Evolutionary conservation across 768 basidiomycete species (phyloP), one percentile per base, ranked within the genome.

Genomic region (Xerocomellus intermedius): DNA sequence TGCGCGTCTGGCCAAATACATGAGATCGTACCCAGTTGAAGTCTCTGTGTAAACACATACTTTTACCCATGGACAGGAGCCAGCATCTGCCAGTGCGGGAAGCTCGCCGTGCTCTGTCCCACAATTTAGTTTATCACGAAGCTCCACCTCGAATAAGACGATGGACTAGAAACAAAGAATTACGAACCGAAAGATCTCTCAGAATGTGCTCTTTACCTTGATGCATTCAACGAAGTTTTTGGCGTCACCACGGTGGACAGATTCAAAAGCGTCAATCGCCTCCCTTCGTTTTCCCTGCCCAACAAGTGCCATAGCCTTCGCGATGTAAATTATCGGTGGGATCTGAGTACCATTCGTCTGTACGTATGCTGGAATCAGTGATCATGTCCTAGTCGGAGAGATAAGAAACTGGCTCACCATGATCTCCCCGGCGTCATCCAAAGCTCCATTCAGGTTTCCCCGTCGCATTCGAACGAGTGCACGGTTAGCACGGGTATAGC

Each of bases 401-500:
- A n/a, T n/a, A 37, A 35, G 35, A 35, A 48, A 28, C 5, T n/a
- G 33, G 16, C 12, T 50, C 21, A 61, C 63, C 36, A 24, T 41
- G 8, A 33, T 22, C 4, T 13, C 42, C 3, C n/a, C 5, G 24
- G 22, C 50, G 30, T 64, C 63, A 6, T 50, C 22, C 24, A 54
- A 43, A 5, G 63, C 63, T 4, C 26, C 54, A 1, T 2, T 7
- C 43, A 49, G 54, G 14, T 64, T 30, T 21, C 30, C 12, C 3
- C 1, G 56, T 14, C 48, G 46, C 2, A 26, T n/a, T 13, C 63
- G 63, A 42, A 64, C 42, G 19, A 64, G 43, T 16, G 63, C 52
- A 35, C 62, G 63, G 21, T 58, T 64, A 16, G 49, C 63, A 19
- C 36, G 48, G 6, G 32, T 10, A 43, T 64, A 59, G 17, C 13